phyloP scores from a whole-genome alignment of 495 filamentous ascomycete genomes.

The Amorphotheca resinae region DNA sequence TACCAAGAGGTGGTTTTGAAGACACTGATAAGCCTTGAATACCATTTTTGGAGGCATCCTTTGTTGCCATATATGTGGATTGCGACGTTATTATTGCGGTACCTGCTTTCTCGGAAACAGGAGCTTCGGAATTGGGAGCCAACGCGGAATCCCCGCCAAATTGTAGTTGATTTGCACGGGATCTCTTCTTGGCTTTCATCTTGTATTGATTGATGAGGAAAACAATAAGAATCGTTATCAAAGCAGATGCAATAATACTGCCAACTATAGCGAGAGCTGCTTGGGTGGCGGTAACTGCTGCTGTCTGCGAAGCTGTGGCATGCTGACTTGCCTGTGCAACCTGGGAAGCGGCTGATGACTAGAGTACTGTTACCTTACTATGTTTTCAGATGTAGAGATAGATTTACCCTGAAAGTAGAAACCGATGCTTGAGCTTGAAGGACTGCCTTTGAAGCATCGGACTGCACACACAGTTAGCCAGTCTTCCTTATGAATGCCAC shows the following conservation, averaged over 20 bases:
- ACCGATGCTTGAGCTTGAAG: slow-evolving; percentile 10
- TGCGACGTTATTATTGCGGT: slow-evolving; percentile 11
- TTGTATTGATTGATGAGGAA: slow-evolving; percentile 17
- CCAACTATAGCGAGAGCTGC: slow-evolving; percentile 21
- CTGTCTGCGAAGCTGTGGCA: slow-evolving; percentile 11
- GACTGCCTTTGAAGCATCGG: slow-evolving; percentile 16
- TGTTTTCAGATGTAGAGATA: not conserved
- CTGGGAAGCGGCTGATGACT: slow-evolving; percentile 16
- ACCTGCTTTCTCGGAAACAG: slow-evolving; percentile 3
- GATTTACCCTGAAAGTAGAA: slow-evolving; percentile 14
- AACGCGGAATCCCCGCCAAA: slow-evolving; percentile 1
- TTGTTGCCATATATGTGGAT: slow-evolving; percentile 1
- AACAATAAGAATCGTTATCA: slow-evolving; percentile 20
- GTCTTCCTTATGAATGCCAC: not conserved
- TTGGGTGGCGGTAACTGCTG: slow-evolving; percentile 20
- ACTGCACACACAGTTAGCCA: not conserved
- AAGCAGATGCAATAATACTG: slow-evolving; percentile 18
- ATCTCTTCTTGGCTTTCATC: slow-evolving; percentile 2
- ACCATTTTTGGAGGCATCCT: no score
- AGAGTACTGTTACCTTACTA: not conserved
- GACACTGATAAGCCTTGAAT: no score
- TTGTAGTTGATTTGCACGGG: not conserved
- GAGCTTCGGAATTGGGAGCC: slow-evolving; percentile 11
- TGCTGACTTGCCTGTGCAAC: slow-evolving; percentile 9
- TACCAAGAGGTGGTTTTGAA: no score